phyloP scores from a whole-genome alignment of 352 stramenopile species.

The Pythium rishiriense region DNA sequence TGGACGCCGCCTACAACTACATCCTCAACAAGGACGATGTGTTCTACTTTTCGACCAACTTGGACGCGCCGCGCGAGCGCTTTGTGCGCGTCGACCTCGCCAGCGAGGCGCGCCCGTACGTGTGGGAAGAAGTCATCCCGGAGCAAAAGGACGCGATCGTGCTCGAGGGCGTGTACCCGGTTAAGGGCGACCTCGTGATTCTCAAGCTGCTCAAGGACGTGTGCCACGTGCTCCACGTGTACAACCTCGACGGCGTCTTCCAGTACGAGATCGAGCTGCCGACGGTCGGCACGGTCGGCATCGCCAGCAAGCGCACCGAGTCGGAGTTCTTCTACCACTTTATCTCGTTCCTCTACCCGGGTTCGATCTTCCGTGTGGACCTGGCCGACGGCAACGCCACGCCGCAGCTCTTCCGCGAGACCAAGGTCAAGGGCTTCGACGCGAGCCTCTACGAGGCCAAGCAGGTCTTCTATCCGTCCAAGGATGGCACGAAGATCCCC shows the following conservation, averaged over 20 bases:
- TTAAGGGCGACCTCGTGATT: conserved; percentile 68
- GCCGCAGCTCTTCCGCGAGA: conserved; percentile 69
- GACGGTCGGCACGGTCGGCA: conserved; percentile 63
- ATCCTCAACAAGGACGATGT: conserved; percentile 85
- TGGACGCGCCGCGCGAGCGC: conserved; percentile 76
- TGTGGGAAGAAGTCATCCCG: conserved; percentile 82
- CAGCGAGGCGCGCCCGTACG: conserved; percentile 18
- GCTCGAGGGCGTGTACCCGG: conserved; percentile 68
- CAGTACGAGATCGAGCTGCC: conserved; percentile 73
- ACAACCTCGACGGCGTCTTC: conserved; percentile 72
- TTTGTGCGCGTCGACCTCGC: conserved; percentile 48
- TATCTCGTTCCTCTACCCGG: conserved; percentile 83
- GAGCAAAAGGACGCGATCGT: conserved; percentile 75
- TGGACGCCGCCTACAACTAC: conserved; percentile 84
- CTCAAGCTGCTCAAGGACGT: conserved; percentile 85
- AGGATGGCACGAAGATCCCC: conserved; percentile 94
- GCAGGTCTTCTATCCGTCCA: conserved; percentile 89
- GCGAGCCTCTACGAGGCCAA: conserved; percentile 77
- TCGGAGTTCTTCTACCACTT: conserved; percentile 91
- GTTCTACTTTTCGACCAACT: conserved; percentile 90
- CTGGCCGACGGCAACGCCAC: conserved; percentile 36
- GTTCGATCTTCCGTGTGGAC: conserved; percentile 78
- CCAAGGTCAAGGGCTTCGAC: conserved; percentile 83
- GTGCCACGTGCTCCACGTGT: conserved; percentile 76
- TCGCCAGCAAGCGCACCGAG: conserved; percentile 70